Percentiles rank a stretch among this genome's conserved stretches.
Conservation (phyloP, 441 rosid species). For the Flueggea neowawraea region DNA sequence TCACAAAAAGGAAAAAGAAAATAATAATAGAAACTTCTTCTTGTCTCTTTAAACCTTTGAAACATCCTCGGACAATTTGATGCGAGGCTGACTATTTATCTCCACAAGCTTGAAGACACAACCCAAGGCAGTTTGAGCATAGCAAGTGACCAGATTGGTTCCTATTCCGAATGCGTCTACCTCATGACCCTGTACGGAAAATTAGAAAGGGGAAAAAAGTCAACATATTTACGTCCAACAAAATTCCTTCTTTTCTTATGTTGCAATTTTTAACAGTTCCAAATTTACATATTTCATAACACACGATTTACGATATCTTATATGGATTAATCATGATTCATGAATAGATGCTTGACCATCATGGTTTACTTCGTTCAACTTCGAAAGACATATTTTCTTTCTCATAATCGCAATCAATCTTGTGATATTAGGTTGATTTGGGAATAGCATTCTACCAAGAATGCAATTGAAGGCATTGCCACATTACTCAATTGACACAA, state of each 20-base stretch:
- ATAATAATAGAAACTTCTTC: neutral
- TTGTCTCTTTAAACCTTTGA: constrained; percentile 55
- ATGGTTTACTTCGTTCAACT: too few species aligned
- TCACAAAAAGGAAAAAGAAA: neutral
- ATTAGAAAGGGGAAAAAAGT: constrained; percentile 5
- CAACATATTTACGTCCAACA: constrained; percentile 7
- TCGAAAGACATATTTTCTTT: too few species aligned
- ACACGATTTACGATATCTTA: neutral
- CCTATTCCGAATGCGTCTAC: constrained; percentile 94
- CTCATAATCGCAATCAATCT: too few species aligned
- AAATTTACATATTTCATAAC: neutral
- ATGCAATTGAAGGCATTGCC: neutral
- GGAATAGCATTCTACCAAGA: neutral
- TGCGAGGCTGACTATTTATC: constrained; percentile 86
- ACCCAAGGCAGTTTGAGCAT: constrained; percentile 90
- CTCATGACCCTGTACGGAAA: constrained; percentile 77
- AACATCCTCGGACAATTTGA: constrained; percentile 96
- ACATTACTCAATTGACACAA: neutral
- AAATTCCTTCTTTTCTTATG: neutral
- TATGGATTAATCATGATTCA: too few species aligned
- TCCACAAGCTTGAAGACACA: constrained; percentile 97
- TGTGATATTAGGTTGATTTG: too few species aligned
- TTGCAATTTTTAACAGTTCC: too few species aligned
- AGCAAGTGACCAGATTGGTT: constrained; percentile 88
- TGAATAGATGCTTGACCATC: too few species aligned